Percentiles rank a stretch among this genome's conserved stretches.
These are phyloP conservation scores for Penicillium polonicum DNA, from an alignment of 2,329 filamentous ascomycete species.

Conservation along the genomic window DNA sequence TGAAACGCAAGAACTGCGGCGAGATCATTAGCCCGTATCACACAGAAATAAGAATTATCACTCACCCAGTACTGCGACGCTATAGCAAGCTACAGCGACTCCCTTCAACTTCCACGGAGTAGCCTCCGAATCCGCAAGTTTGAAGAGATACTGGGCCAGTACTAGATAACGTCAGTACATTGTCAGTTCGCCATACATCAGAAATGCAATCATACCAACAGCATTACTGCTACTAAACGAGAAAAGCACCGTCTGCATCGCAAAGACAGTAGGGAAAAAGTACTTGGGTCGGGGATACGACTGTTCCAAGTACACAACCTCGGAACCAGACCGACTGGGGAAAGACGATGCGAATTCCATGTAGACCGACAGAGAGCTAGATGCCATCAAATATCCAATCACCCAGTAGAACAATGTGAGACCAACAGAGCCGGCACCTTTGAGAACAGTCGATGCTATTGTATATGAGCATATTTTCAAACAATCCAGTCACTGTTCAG, in stretches of 20 bases:
- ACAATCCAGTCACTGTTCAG: fast-evolving
- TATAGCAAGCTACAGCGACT: slow-evolving; percentile 64
- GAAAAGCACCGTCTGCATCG: slow-evolving; percentile 61
- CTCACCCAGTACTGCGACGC: slow-evolving; percentile 56
- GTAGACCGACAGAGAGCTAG: slow-evolving; percentile 58
- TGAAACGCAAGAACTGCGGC: slow-evolving; percentile 48
- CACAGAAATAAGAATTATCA: not conserved
- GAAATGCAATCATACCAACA: slow-evolving; percentile 35
- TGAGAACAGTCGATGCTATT: slow-evolving; percentile 56
- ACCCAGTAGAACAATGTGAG: slow-evolving; percentile 64
- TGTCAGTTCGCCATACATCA: too few relatives aligned
- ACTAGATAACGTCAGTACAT: slow-evolving; percentile 33
- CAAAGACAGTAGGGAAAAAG: slow-evolving; percentile 64
- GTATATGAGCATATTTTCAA: not conserved
- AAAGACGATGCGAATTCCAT: slow-evolving; percentile 66
- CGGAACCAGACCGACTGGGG: slow-evolving; percentile 63
- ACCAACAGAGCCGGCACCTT: slow-evolving; percentile 61
- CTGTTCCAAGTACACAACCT: slow-evolving; percentile 69
- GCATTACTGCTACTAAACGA: slow-evolving; percentile 67
- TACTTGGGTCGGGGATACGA: slow-evolving; percentile 64
- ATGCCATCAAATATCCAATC: slow-evolving; percentile 60
- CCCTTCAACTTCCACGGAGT: slow-evolving; percentile 66
- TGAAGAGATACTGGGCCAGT: slow-evolving; percentile 62
- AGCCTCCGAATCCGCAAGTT: slow-evolving; percentile 52
- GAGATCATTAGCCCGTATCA: not conserved